A percentile compares a stretch with the other conserved stretches of the same genome.
Evolutionary conservation across 2,329 filamentous ascomycete genomes (phyloP).

Genomic region (Penicillium vulpinum): DNA sequence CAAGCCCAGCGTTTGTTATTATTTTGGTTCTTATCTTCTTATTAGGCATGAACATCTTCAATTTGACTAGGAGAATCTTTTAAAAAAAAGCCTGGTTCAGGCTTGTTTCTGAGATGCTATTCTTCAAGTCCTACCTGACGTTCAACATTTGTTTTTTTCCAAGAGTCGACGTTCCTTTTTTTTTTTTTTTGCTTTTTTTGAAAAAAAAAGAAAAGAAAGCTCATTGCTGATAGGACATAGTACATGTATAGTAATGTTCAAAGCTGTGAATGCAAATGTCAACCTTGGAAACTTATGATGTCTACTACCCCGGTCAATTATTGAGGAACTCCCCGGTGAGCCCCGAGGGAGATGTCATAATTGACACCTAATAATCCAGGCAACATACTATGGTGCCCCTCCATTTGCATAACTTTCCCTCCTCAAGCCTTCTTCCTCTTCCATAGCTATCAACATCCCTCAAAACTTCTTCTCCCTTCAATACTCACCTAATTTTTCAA

Average conservation of each 20-base stretch:
- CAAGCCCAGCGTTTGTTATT: too few species aligned
- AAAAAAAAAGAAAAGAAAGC: background rate
- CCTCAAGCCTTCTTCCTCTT: slow-evolving; percentile 11
- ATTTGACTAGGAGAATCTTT: too few species aligned
- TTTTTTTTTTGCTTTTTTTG: too few species aligned
- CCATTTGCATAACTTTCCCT: slow-evolving; percentile 18
- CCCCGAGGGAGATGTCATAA: slow-evolving; percentile 8
- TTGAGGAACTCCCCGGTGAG: background rate
- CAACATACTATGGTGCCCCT: slow-evolving; percentile 12
- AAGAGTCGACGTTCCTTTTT: too few species aligned
- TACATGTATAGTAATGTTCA: background rate
- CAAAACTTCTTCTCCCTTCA: slow-evolving; percentile 10
- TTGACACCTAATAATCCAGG: slow-evolving; percentile 4
- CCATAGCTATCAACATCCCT: slow-evolving; percentile 7
- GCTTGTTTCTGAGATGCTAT: too few species aligned
- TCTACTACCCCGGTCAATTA: background rate
- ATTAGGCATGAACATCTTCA: too few species aligned
- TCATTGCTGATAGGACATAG: too few species aligned
- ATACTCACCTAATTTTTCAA: slow-evolving; percentile 45
- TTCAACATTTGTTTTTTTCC: too few species aligned
- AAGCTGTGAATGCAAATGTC: background rate
- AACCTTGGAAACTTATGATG: background rate
- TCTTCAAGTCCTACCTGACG: background rate
- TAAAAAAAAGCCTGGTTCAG: too few species aligned
- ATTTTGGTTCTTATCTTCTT: too few species aligned